Base-by-base conservation (phyloP, 345 rosid genomes). In the Hypericum perforatum region DNA sequence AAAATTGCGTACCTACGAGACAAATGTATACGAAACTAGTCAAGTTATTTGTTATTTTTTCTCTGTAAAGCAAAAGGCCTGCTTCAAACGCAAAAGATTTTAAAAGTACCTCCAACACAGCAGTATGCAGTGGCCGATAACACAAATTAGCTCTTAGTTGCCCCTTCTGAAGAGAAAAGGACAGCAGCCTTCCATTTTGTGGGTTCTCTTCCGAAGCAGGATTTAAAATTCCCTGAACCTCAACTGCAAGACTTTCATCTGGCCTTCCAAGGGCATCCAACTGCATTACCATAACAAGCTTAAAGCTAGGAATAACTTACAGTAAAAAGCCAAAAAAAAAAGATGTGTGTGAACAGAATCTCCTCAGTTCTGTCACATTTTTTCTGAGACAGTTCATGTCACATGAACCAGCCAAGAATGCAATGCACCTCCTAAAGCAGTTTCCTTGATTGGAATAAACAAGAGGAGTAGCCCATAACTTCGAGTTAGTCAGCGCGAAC, bases 101-200 rank as follows among this genome's bases (percentile, higher is more conserved):
- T 56, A 41, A 39, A 49, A 50, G 63, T 74, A 91, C 98, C 94
- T 91, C 96, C 82, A 91, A 74, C 52, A 79, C 81, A 58, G 95
- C 92, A 59, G 88, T 81, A 48, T 82, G 95, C 45, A 71, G 78
- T 14, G 98, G 94, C 56, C 70, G 82, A 59, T 60, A 81, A 63
- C 84, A 81, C 61, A 80, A 59, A 54, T 77, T 85, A 60, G 89
- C 87, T 79, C 79, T 91, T 65, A 91, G 70, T 62, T 91, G 98
- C 45, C 96, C 96, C 65, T 85, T 91, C 58, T 91, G 96, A 67
- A 91, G 82, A 54, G 84, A 79, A 65, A 91, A 76, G 36, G 95
- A 91, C 57, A 78, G 63, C 38, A 79, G 45, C 63, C 80, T 91
- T 70, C 84, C 95, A 75, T 72, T 82, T 63, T 74, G 82, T 39